Conservation (phyloP, 805 yeast species). For the Starmerella asiatica region DNA sequence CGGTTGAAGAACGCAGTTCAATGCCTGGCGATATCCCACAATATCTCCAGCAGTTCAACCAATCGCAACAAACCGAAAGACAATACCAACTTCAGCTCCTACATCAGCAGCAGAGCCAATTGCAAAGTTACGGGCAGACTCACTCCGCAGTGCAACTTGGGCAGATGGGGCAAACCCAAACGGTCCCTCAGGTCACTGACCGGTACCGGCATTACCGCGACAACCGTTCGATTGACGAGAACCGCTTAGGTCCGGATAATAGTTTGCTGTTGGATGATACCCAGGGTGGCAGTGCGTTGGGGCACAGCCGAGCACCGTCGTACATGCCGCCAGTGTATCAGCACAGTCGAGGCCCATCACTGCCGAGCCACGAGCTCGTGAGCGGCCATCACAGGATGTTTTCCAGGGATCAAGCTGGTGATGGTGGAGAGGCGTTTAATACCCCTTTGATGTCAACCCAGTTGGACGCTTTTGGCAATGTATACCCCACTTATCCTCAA, state of each 20-base stretch:
- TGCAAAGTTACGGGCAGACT: neutral
- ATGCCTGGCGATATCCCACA: neutral
- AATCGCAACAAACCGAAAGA: neutral
- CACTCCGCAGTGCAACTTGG: neutral
- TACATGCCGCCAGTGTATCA: slow-evolving; percentile 10
- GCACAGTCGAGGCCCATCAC: neutral
- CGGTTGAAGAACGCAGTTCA: neutral
- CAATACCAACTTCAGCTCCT: neutral
- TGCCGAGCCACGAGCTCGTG: neutral
- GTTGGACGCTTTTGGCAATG: no score
- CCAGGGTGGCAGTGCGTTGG: neutral
- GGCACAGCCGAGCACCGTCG: slow-evolving; percentile 4
- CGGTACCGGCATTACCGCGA: neutral
- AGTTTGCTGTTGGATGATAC: neutral
- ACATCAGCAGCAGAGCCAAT: neutral
- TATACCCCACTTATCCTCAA: no score
- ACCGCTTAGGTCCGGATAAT: neutral
- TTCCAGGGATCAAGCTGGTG: no score
- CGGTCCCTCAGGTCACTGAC: no score
- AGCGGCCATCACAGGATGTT: neutral
- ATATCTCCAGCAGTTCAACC: neutral
- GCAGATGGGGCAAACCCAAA: no score
- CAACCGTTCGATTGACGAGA: neutral
- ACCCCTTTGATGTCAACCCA: no score
- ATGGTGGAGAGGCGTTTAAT: no score